Evolutionary conservation across 768 basidiomycete genomes (phyloP).

Genomic region (Lyophyllum atratum): DNA sequence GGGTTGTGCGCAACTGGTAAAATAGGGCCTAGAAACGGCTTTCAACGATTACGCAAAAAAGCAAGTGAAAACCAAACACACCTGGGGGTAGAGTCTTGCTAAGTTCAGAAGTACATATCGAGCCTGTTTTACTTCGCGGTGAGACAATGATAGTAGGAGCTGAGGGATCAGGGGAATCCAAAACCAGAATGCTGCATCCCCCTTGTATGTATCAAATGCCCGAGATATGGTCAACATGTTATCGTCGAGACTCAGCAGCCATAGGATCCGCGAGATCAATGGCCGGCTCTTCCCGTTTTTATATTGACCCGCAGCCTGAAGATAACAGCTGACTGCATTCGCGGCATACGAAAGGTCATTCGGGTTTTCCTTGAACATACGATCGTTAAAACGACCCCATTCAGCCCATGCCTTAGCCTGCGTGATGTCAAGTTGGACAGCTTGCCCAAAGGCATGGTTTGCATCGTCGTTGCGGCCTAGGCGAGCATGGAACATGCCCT

Average conservation of each 20-base stretch:
- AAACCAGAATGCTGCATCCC: slow-evolving; percentile 96
- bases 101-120: slow-evolving; percentile 86
- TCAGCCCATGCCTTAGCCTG: slow-evolving; percentile 98
- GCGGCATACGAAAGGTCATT: slow-evolving; percentile 75
- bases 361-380: slow-evolving; percentile 86
- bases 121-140: slow-evolving; percentile 92
- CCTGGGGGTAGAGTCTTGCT: slow-evolving; percentile 92
- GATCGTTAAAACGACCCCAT: slow-evolving; percentile 95
- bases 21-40: slow-evolving; percentile 78
- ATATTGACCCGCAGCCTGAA: slow-evolving; percentile 95
- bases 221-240: slow-evolving; percentile 65
- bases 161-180: slow-evolving; percentile 99
- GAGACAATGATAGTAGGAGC: slow-evolving; percentile 83
- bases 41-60: slow-evolving; percentile 6
- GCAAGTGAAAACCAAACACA: slow-evolving; percentile 31
- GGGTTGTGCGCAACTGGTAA: slow-evolving; percentile 84
- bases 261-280: slow-evolving; percentile 88
- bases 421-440: slow-evolving; percentile 92
- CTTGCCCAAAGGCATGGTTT: slow-evolving; percentile 88
- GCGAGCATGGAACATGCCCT: slow-evolving; percentile 97
- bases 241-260: slow-evolving; percentile 95
- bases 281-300: slow-evolving; percentile 93
- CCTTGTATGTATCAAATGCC: slow-evolving; percentile 93
- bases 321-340: slow-evolving; percentile 94
- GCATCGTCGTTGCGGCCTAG: slow-evolving; percentile 87